These are phyloP conservation scores for Cladophialophora exuberans DNA, from an alignment of 2,329 filamentous ascomycete genomes.

Conservation along the genomic window DNA sequence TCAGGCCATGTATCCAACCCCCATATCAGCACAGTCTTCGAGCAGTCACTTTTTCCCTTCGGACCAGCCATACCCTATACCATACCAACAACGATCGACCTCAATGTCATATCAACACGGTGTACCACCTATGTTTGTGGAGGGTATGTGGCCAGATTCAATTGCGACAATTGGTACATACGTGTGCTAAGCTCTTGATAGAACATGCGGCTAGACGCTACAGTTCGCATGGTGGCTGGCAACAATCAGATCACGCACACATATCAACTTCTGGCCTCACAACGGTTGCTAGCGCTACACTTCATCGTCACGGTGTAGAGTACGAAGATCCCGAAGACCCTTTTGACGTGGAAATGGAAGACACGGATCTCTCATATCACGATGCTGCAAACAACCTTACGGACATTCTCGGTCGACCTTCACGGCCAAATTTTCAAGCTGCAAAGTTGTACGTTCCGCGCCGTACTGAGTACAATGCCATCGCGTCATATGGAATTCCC, in stretches of 20 bases:
- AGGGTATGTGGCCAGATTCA: conserved; percentile 22
- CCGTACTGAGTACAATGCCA: conserved; percentile 12
- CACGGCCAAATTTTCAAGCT: conserved; percentile 11
- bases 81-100: conserved; percentile 4
- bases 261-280: conserved; percentile 6
- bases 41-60: not conserved
- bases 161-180: conserved; percentile 2
- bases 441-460: conserved; percentile 4
- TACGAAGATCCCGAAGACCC: conserved; percentile 63
- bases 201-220: conserved; percentile 16
- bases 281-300: not conserved
- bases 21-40: conserved; percentile 1
- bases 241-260: not conserved
- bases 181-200: conserved; percentile 20
- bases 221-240: conserved; percentile 17
- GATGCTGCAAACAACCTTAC: conserved; percentile 32
- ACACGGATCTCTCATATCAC: conserved; percentile 38
- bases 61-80: not conserved
- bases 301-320: conserved; percentile 39
- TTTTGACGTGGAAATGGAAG: conserved; percentile 62
- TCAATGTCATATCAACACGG: conserved; percentile 8
- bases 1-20: not conserved
- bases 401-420: conserved; percentile 37
- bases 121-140: conserved; percentile 11
- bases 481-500: conserved; percentile 20